Evolutionary conservation across 116 monocot genomes (phyloP), one percentile per base, ranked within the genome.

Genomic region (Phalaenopsis hybrid): DNA sequence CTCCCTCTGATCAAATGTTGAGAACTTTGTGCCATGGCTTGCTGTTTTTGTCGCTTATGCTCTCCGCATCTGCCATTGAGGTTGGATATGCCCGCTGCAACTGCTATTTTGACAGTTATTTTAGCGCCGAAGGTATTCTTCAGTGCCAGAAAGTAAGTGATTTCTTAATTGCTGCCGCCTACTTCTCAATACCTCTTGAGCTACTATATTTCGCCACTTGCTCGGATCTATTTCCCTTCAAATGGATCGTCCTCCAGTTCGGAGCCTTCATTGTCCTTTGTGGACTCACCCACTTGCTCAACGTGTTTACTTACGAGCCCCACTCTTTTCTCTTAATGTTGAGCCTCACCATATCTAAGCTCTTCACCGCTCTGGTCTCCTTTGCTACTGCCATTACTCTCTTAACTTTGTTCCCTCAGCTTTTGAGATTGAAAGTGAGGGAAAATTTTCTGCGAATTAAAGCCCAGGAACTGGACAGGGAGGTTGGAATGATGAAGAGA

Each of bases 131-230:
- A 48, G 76, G 75, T 72, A 77, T 90, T 68, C 78, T 88, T 20
- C 83, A 83, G 23, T 90, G 86, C 81, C 87, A 92, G 80, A 87
- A 90, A 82, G 86, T 85, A 57, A 90, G 92, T 44, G 90, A 92
- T 74, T 86, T 92, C 34, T 67, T 92, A 61, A 92, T 90, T 49
- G 75, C 88, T 8, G 70, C 85, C 4, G 90, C 90, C 25, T 88
- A 89, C 80, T 90, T 90, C 81, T 92, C 92, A 43, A 90, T 92
- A 45, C 88, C 90, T 11, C 79, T 92, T 28, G 90, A 92, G 92
- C 88, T 92, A 18, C 16, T 72, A 37, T 92, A 90, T 83, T 92
- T 90, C 80, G 85, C 81, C 20, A 90, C 88, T 20, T 86, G 92
- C 86, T 84, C 88, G 78, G 75, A 79, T 63, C 75, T 88, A 18